Evolutionary conservation across 2,329 filamentous ascomycete species (phyloP).

Genomic region (Apiospora kogelbergensis): DNA sequence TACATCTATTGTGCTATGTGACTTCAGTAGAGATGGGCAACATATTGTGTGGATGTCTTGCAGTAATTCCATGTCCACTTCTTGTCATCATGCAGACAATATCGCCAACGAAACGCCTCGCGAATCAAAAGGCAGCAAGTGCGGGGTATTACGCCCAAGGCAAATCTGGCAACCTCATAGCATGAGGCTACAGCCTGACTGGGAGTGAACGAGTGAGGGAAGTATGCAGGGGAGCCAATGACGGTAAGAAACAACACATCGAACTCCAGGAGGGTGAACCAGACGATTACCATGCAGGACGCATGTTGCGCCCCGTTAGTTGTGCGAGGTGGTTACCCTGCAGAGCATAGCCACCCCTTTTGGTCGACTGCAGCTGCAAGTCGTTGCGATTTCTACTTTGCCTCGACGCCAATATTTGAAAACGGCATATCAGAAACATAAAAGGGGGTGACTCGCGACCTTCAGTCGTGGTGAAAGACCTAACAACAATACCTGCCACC

Average conservation of each 20-base stretch:
- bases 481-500: not conserved
- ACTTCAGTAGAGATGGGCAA: no score
- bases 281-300: not conserved
- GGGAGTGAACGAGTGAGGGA: no score
- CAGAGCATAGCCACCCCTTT: not conserved
- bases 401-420: not conserved
- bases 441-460: not conserved
- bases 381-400: not conserved
- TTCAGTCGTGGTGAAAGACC: not conserved
- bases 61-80: no score
- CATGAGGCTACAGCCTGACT: not conserved
- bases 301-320: no score
- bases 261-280: not conserved
- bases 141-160: not conserved
- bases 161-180: not conserved
- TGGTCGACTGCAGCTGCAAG: not conserved
- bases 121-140: not conserved
- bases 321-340: no score
- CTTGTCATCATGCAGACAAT: no score
- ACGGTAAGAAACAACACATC: not conserved
- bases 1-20: no score
- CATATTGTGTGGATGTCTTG: no score
- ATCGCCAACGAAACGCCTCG: not conserved
- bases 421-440: not conserved
- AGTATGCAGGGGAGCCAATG: not conserved